These are phyloP conservation scores for Aspergillus carlsbadensis DNA, from an alignment of 495 filamentous ascomycete species.

Conservation along the genomic window DNA sequence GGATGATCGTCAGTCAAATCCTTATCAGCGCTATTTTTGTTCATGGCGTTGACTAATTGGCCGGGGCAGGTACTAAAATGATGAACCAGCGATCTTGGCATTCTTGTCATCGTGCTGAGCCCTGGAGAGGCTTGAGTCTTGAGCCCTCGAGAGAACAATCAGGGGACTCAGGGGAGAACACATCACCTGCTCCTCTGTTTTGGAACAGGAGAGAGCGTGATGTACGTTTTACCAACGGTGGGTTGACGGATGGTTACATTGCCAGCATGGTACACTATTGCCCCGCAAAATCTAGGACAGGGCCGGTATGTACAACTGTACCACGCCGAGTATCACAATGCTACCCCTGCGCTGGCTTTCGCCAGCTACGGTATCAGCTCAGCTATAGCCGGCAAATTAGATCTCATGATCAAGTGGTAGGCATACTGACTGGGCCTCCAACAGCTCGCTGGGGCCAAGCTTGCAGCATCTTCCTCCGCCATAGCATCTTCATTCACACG, in stretches of 20 bases:
- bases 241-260: too few species aligned
- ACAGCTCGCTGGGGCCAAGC: background rate
- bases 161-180: too few species aligned
- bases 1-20: conserved; percentile 3
- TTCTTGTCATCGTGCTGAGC: background rate
- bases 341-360: background rate
- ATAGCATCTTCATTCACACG: too few species aligned
- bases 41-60: background rate
- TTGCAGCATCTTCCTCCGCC: background rate
- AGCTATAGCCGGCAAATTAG: background rate
- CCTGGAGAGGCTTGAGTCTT: background rate
- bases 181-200: too few species aligned
- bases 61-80: background rate
- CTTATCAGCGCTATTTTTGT: conserved; percentile 3
- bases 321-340: background rate
- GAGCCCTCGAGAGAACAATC: too few species aligned
- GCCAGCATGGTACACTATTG: too few species aligned
- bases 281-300: too few species aligned
- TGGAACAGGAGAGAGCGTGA: too few species aligned
- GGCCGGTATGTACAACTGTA: too few species aligned
- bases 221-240: too few species aligned
- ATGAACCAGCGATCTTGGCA: background rate
- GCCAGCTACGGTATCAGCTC: background rate
- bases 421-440: background rate
- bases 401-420: background rate